Percentiles rank a stretch among this genome's conserved stretches.
Conservation (phyloP, 208 protist species). For the Wallacemonas sp. region DNA sequence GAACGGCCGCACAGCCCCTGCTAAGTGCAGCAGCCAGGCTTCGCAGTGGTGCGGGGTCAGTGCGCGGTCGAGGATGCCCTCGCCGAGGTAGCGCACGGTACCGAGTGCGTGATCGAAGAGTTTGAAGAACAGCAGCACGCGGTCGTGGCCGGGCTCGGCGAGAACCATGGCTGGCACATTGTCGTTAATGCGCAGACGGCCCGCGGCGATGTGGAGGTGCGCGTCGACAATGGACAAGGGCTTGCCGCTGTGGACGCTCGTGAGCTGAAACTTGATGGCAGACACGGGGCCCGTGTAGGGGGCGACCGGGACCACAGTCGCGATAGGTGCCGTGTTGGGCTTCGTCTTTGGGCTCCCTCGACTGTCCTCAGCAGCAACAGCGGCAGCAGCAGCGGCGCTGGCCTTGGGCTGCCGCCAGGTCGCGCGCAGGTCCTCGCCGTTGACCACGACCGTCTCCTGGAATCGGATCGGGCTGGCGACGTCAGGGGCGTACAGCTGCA, state of each 20-base stretch:
- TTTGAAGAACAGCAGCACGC: conserved; percentile 77
- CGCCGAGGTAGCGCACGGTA: conserved; percentile 59
- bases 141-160: conserved; percentile 32
- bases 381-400: neutral
- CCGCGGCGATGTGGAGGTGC: conserved; percentile 32
- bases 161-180: conserved; percentile 25
- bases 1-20: conserved; percentile 1
- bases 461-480: neutral
- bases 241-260: conserved; percentile 9
- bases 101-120: conserved; percentile 67
- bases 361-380: neutral
- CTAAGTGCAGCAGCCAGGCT: conserved; percentile 31
- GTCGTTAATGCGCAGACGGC: neutral
- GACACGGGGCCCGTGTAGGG: neutral
- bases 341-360: conserved; percentile 1
- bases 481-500: neutral
- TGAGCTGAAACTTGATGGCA: conserved; percentile 11
- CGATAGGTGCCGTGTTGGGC: neutral
- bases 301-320: neutral
- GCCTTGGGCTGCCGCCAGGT: neutral
- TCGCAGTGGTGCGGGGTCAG: conserved; percentile 43
- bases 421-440: conserved; percentile 1
- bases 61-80: conserved; percentile 42
- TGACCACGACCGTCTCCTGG: conserved; percentile 4
- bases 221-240: conserved; percentile 26